phyloP scores from a whole-genome alignment of 1,284 basidiomycete genomes.

The Cutaneotrichosporon arboriforme region DNA sequence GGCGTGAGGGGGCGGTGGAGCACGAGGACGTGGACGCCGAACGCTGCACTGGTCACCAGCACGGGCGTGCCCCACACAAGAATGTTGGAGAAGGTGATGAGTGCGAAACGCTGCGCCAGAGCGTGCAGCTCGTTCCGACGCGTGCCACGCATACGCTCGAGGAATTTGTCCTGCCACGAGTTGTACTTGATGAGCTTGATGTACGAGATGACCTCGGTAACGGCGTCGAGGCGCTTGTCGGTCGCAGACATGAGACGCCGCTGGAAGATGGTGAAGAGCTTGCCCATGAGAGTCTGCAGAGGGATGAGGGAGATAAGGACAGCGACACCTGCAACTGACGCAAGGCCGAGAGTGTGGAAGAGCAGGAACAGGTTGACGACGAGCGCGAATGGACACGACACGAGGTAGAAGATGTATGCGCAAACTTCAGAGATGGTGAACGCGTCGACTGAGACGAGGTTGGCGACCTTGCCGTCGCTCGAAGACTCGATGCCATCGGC shows the following conservation, averaged over 20 bases:
- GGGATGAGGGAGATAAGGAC: conserved; percentile 48
- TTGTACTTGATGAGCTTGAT: conserved; percentile 54
- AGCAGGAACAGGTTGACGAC: conserved; percentile 50
- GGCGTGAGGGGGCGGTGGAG: conserved; percentile 38
- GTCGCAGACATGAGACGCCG: conserved; percentile 51
- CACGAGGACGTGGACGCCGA: conserved; percentile 46
- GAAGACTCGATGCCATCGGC: conserved; percentile 33
- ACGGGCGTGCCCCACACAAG: conserved; percentile 50
- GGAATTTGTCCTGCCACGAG: conserved; percentile 51
- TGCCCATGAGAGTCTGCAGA: conserved; percentile 45
- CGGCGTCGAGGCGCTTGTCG: conserved; percentile 53
- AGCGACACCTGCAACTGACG: conserved; percentile 49
- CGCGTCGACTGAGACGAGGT: conserved; percentile 55
- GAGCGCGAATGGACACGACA: conserved; percentile 48
- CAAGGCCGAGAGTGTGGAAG: conserved; percentile 46
- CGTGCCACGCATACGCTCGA: conserved; percentile 50
- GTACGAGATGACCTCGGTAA: conserved; percentile 54
- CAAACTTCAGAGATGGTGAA: conserved; percentile 47
- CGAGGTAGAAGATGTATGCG: conserved; percentile 44
- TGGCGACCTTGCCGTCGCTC: conserved; percentile 53
- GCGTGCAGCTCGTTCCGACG: conserved; percentile 50
- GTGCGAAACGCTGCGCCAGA: conserved; percentile 47
- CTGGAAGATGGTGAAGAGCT: conserved; percentile 51
- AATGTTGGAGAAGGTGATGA: conserved; percentile 45
- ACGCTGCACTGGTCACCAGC: conserved; percentile 51